These are phyloP conservation scores for Blastobotrys muscicola DNA, from an alignment of 805 yeast genomes.

Conservation along the genomic window DNA sequence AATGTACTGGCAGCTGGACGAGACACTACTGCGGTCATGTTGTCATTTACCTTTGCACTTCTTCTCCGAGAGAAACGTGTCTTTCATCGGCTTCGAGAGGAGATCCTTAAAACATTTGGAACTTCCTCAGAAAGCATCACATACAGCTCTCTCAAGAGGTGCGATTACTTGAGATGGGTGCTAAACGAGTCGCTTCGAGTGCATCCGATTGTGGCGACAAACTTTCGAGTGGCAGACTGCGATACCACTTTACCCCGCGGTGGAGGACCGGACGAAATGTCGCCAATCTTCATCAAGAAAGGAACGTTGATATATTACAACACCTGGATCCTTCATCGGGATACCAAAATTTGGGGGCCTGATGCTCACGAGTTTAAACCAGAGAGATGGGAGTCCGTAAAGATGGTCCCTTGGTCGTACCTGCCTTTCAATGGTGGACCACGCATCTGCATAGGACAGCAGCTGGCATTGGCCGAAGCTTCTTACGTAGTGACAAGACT, in stretches of 20 bases:
- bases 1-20: constrained; percentile 45
- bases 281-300: constrained; percentile 35
- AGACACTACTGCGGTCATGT: constrained; percentile 44
- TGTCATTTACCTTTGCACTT: constrained; percentile 38
- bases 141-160: constrained; percentile 42
- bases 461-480: constrained; percentile 46
- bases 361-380: constrained; percentile 39
- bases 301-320: constrained; percentile 34
- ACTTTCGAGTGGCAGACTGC: constrained; percentile 37
- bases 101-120: constrained; percentile 30
- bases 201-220: constrained; percentile 45
- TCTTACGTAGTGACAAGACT: constrained; percentile 36
- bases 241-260: constrained; percentile 44
- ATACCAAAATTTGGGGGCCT: constrained; percentile 33
- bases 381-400: constrained; percentile 37
- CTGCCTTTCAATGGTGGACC: constrained; percentile 50
- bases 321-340: constrained; percentile 37
- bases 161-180: constrained; percentile 38
- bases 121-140: constrained; percentile 22
- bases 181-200: constrained; percentile 41
- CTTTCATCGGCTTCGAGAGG: constrained; percentile 29
- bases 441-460: constrained; percentile 46
- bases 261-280: constrained; percentile 35
- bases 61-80: constrained; percentile 32
- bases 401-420: constrained; percentile 38